These are phyloP conservation scores for Heritiera fomes DNA, from an alignment of 345 rosid species.

Conservation along the genomic window DNA sequence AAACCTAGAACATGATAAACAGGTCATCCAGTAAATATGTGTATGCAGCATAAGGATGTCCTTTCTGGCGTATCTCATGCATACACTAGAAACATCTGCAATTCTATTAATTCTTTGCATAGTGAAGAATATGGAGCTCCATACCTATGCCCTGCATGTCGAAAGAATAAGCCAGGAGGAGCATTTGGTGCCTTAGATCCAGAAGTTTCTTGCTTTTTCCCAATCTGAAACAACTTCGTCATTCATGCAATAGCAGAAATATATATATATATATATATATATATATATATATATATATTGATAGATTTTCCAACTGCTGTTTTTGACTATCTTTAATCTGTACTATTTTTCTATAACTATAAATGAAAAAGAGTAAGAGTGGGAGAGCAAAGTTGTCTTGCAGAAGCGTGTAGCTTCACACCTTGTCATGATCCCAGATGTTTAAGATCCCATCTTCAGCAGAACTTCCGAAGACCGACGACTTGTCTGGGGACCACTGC, in stretches of 20 bases:
- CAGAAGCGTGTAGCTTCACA: constrained; percentile 29
- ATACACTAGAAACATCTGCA: neutral
- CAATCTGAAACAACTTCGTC: constrained; percentile 39
- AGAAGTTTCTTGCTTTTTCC: constrained; percentile 38
- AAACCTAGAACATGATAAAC: neutral
- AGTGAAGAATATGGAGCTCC: neutral
- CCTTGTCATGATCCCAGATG: constrained; percentile 94
- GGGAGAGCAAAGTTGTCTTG: neutral
- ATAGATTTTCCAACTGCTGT: neutral
- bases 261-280: neutral
- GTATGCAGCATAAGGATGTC: neutral
- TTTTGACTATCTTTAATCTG: neutral
- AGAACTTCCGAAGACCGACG: constrained; percentile 93
- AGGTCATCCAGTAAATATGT: neutral
- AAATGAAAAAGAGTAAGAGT: neutral
- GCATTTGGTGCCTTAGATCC: constrained; percentile 40
- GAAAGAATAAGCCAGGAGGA: constrained; percentile 66
- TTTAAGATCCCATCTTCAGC: constrained; percentile 95
- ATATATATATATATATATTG: neutral
- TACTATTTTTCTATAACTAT: neutral
- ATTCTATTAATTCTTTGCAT: neutral
- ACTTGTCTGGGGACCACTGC: constrained; percentile 91
- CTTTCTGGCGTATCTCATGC: neutral
- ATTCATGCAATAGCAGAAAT: neutral
- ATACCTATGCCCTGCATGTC: constrained; percentile 73